Evolutionary conservation across 441 rosid genomes (phyloP).

Genomic region (Syzygium syzygioides): DNA sequence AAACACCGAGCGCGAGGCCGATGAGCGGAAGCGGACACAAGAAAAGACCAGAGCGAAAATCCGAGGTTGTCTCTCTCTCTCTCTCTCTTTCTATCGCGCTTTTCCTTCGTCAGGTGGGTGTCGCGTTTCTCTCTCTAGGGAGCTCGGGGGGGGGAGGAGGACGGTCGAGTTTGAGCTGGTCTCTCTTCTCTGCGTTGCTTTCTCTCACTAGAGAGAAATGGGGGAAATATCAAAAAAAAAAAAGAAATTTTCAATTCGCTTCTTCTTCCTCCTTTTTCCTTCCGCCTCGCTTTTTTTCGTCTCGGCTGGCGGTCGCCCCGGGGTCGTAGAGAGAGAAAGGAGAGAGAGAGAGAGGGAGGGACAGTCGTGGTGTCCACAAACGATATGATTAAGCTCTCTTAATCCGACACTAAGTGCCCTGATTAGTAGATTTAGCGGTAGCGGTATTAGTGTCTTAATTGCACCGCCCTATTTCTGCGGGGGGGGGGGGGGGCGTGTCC

Average conservation of each 20-base stretch:
- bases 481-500: neutral
- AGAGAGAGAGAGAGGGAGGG: slow-evolving; percentile 21
- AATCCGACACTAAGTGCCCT: slow-evolving; percentile 17
- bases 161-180: neutral
- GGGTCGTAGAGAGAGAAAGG: slow-evolving; percentile 30
- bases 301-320: slow-evolving; percentile 31
- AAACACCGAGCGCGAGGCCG: neutral
- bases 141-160: neutral
- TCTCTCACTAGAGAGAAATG: neutral
- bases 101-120: neutral
- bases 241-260: neutral
- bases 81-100: neutral
- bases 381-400: slow-evolving; percentile 8
- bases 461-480: neutral
- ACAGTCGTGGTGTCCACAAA: slow-evolving; percentile 44
- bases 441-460: neutral
- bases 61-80: neutral
- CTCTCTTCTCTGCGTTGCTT: neutral
- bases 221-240: neutral
- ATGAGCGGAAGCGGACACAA: neutral
- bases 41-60: neutral
- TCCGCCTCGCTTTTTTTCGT: neutral
- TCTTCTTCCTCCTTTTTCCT: neutral
- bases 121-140: neutral
- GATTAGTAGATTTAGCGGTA: neutral